Percentiles rank a stretch among this genome's conserved stretches.
phyloP scores from a whole-genome alignment of 306 rosid genomes.

The Oemleria cerasiformis region DNA sequence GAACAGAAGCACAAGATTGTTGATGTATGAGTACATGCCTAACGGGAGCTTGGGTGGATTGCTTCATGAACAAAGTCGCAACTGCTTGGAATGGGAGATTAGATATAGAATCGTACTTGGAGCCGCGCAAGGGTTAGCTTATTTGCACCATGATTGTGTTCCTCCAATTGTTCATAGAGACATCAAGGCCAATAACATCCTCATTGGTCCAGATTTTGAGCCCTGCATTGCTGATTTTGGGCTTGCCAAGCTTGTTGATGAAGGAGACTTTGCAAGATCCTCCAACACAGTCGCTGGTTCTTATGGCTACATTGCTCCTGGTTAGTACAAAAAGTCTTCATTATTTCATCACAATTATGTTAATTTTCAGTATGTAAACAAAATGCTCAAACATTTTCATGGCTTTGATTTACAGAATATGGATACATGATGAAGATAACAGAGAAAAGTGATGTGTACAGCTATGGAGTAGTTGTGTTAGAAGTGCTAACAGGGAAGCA shows the following conservation, averaged over 20 bases:
- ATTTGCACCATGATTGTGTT: conserved; percentile 85
- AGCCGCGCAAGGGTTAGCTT: conserved; percentile 88
- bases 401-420: conserved; percentile 49
- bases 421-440: conserved; percentile 93
- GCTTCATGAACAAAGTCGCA: conserved; percentile 61
- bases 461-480: conserved; percentile 72
- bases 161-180: conserved; percentile 94
- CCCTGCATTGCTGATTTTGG: conserved; percentile 88
- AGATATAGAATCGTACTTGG: conserved; percentile 69
- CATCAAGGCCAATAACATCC: conserved; percentile 85
- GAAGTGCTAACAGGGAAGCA: conserved; percentile 86
- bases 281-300: conserved; percentile 85
- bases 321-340: conserved; percentile 35
- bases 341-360: conserved; percentile 2
- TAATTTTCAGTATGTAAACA: not conserved
- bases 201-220: conserved; percentile 81
- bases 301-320: conserved; percentile 95
- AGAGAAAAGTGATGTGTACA: conserved; percentile 88
- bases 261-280: conserved; percentile 66
- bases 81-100: conserved; percentile 76
- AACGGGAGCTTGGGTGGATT: conserved; percentile 89
- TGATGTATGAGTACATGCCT: conserved; percentile 85
- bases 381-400: not conserved
- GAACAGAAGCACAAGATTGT: conserved; percentile 62
- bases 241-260: conserved; percentile 85